Percentiles rank a stretch among this genome's conserved stretches.
These are phyloP conservation scores for Yarrowia sp. DNA, from an alignment of 805 yeast genomes.

Conservation along the genomic window DNA sequence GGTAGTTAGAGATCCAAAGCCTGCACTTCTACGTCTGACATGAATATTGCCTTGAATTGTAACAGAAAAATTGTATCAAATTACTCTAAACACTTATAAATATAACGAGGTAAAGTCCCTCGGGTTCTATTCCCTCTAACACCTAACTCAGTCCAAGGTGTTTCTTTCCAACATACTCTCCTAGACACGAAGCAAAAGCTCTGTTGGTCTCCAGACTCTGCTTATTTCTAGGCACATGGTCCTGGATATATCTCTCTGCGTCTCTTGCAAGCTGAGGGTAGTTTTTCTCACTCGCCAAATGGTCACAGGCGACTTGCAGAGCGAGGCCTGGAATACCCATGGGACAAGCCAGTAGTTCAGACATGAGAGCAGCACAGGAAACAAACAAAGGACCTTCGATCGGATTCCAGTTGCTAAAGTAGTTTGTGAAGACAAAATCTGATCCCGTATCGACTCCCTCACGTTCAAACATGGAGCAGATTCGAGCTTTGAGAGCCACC, in stretches of 20 bases:
- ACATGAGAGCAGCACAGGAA: constrained; percentile 20
- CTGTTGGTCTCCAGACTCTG: constrained; percentile 15
- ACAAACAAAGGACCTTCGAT: neutral
- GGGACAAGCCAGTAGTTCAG: constrained; percentile 14
- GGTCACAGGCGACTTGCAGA: constrained; percentile 11
- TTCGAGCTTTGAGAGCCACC: constrained; percentile 26
- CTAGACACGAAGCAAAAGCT: constrained; percentile 13
- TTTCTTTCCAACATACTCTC: neutral
- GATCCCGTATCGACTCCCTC: constrained; percentile 16
- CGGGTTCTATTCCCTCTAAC: too few relatives aligned
- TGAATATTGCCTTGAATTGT: too few relatives aligned
- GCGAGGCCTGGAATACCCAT: constrained; percentile 25
- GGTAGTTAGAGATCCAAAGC: too few relatives aligned
- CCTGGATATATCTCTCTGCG: constrained; percentile 4
- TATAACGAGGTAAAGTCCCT: too few relatives aligned
- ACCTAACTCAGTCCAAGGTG: neutral
- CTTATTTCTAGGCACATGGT: constrained; percentile 16
- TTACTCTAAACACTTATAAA: too few relatives aligned
- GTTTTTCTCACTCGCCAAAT: neutral
- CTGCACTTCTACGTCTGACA: too few relatives aligned
- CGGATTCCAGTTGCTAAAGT: constrained; percentile 16
- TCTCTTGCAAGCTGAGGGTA: neutral
- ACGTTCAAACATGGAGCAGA: constrained; percentile 5
- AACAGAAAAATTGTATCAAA: too few relatives aligned
- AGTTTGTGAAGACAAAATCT: constrained; percentile 1